These are phyloP conservation scores for Sherardia arvensis DNA, from an alignment of 257 asterid genomes.

Conservation along the genomic window DNA sequence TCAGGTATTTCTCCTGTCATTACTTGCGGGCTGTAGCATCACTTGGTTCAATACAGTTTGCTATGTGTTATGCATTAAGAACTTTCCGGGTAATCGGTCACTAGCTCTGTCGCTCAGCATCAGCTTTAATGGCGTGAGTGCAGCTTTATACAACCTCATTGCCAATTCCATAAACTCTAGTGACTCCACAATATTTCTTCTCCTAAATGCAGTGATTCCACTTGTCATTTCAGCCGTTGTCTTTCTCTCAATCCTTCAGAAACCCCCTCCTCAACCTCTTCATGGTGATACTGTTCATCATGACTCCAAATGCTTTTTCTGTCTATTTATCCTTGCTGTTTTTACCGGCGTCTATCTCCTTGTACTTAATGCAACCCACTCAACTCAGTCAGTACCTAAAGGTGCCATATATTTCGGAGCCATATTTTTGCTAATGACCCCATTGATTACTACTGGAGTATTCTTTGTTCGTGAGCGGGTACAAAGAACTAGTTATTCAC, in stretches of 20 bases:
- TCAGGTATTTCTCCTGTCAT: constrained; percentile 43
- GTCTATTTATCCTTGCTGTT: constrained; percentile 28
- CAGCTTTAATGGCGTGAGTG: constrained; percentile 56
- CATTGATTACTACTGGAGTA: constrained; percentile 19
- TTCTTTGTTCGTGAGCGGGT: constrained; percentile 17
- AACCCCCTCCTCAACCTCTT: constrained; percentile 19
- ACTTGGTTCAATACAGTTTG: constrained; percentile 69
- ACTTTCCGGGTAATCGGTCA: constrained; percentile 36
- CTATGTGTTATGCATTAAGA: constrained; percentile 48
- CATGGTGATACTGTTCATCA: constrained; percentile 11
- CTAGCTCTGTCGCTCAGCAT: constrained; percentile 47
- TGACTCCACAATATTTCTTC: constrained; percentile 32
- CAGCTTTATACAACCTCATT: constrained; percentile 50
- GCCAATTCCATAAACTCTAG: constrained; percentile 38
- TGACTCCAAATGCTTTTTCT: constrained; percentile 27
- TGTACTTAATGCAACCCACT: constrained; percentile 20
- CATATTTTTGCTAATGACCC: constrained; percentile 36
- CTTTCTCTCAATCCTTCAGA: constrained; percentile 21
- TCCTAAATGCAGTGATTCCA: constrained; percentile 50
- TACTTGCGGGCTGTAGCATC: constrained; percentile 57
- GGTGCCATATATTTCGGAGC: constrained; percentile 30
- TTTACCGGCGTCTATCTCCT: constrained; percentile 50
- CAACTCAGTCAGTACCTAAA: constrained; percentile 22
- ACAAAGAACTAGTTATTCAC: neutral
- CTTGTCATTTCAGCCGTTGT: constrained; percentile 25